These are phyloP conservation scores for Xylaria curta DNA, from an alignment of 495 filamentous ascomycete species.

Conservation along the genomic window DNA sequence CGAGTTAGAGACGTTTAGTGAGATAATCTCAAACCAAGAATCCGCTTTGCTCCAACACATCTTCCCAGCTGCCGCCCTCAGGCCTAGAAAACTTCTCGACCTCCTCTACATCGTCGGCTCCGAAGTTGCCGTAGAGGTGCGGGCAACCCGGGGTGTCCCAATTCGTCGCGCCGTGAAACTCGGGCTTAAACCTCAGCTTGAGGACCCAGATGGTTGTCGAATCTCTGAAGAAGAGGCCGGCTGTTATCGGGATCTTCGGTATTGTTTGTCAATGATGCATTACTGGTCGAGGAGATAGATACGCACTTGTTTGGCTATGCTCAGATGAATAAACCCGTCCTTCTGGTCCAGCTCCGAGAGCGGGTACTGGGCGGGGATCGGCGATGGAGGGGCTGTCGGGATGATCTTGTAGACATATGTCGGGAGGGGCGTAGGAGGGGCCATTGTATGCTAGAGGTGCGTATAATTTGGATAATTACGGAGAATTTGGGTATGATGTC, in stretches of 20 bases:
- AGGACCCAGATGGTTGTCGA: slow-evolving; percentile 48
- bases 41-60: slow-evolving; percentile 37
- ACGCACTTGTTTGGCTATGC: slow-evolving; percentile 53
- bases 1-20: neutral
- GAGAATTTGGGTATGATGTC: neutral
- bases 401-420: slow-evolving; percentile 60
- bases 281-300: neutral
- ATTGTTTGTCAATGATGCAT: neutral
- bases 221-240: slow-evolving; percentile 53
- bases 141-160: slow-evolving; percentile 57
- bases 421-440: slow-evolving; percentile 44
- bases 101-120: slow-evolving; percentile 45
- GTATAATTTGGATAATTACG: neutral
- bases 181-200: slow-evolving; percentile 47
- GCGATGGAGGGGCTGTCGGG: slow-evolving; percentile 49
- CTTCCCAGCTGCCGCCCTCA: slow-evolving; percentile 40
- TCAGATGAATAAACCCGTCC: slow-evolving; percentile 62
- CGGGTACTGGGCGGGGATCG: slow-evolving; percentile 55
- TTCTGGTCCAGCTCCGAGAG: slow-evolving; percentile 57
- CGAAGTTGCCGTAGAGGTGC: slow-evolving; percentile 57
- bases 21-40: slow-evolving; percentile 24
- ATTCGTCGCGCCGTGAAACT: slow-evolving; percentile 46
- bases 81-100: slow-evolving; percentile 39
- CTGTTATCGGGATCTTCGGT: slow-evolving; percentile 54
- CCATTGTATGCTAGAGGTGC: slow-evolving; percentile 11